These are phyloP conservation scores for Simmondsia chinensis DNA, from an alignment of 148 eudicot genomes.

Conservation along the genomic window DNA sequence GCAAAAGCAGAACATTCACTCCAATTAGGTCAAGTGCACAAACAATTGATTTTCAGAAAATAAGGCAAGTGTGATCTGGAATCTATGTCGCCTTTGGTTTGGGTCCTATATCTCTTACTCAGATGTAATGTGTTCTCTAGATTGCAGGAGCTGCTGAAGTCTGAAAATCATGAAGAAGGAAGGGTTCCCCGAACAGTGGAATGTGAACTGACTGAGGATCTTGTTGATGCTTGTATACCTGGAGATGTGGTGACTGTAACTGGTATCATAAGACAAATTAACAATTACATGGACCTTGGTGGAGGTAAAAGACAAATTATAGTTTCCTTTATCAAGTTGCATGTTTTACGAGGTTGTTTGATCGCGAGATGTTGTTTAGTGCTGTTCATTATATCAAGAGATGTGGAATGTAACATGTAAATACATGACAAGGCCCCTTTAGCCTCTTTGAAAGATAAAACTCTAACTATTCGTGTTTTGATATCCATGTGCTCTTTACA, in stretches of 20 bases:
- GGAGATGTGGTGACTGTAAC: slow-evolving; percentile 93
- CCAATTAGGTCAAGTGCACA: slow-evolving; percentile 74
- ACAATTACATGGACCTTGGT: slow-evolving; percentile 97
- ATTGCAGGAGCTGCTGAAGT: slow-evolving; percentile 83
- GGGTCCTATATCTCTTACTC: no score
- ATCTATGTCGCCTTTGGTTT: slow-evolving; percentile 5
- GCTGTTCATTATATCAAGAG: no score
- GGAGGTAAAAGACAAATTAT: slow-evolving; percentile 73
- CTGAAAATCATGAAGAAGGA: slow-evolving; percentile 98
- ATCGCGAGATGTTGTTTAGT: no score
- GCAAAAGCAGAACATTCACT: slow-evolving; percentile 71
- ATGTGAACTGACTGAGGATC: slow-evolving; percentile 91
- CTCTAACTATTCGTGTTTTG: no score
- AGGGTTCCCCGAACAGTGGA: slow-evolving; percentile 97
- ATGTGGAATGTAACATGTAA: no score
- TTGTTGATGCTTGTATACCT: slow-evolving; percentile 96
- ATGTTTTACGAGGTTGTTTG: no score
- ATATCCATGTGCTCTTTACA: no score
- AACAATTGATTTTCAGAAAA: slow-evolving; percentile 85
- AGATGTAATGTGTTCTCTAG: slow-evolving; percentile 33
- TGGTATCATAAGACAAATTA: slow-evolving; percentile 88
- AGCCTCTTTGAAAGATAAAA: no score
- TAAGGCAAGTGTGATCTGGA: slow-evolving; percentile 40
- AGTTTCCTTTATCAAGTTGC: no score
- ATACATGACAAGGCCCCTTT: no score